Base-by-base conservation (phyloP, 179 eudicot species). In the Patellifolia procumbens region DNA sequence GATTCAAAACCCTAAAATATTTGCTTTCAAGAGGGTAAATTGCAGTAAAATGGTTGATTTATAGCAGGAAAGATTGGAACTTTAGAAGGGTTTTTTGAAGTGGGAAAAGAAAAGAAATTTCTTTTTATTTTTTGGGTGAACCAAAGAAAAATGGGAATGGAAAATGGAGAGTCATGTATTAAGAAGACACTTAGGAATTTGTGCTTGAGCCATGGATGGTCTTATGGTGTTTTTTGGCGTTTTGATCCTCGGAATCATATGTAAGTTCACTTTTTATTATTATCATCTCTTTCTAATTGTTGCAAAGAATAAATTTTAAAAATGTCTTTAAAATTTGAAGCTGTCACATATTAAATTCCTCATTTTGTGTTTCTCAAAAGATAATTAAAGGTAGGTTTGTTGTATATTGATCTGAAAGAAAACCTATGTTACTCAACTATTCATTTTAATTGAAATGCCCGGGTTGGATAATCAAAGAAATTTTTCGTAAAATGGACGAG, bases 171-270 rank as follows among this genome's bases (percentile, higher is more conserved):
- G 46, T 80, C 86, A 43, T 65, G 42, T 67, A 51, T 86, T 46
- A 86, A 82, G 58, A 80, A 84, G 59, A 83, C 37, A 43, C 87
- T 94, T 29, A 85, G 80, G 83, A 83, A 73, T 71, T 85, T 94
- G 70, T 94, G 96, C 70, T 70, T 74, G 67, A 80, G 74, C 68
- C 68, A 85, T 85, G 96, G 94, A 51, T 94, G 97, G 96, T 86
- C 86, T 81, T 94, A 90, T 86, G 94, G 89, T 72, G 89, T 89
- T 78, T 85, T 92, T 49, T 94, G 97, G 97, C 81, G 90, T 45
- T 92, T 88, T 86, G 82, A 90, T 88, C 88, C 81, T 22, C 76
- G 56, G 58, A 89, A 90, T 81, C 84, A 90, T 39, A 74, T 88
- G 97, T 92, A 85, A 85, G 91, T 68, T 75, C 16, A 65, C 10